phyloP scores from a whole-genome alignment of 371 early-diverging fungal genomes.

The Blastocladiella emersonii region DNA sequence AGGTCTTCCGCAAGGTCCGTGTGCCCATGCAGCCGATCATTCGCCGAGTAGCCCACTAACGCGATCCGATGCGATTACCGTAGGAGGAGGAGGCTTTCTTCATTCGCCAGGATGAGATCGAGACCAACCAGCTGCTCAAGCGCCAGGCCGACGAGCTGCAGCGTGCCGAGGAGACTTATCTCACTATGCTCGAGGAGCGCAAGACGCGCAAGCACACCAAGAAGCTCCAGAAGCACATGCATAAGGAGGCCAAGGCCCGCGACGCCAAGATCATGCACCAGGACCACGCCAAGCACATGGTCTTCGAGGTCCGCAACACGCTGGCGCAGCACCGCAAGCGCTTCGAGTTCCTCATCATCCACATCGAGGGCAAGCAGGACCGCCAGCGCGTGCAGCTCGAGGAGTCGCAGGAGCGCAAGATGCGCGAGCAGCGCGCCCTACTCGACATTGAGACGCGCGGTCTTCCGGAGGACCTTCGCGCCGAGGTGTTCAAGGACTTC shows the following conservation, averaged over 20 bases:
- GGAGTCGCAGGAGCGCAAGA: constrained; percentile 16
- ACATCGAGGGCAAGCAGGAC: constrained; percentile 15
- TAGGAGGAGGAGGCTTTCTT: constrained; percentile 5
- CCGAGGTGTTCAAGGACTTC: constrained; percentile 15
- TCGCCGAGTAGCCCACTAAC: no score
- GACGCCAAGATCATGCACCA: constrained; percentile 6
- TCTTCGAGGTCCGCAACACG: not conserved
- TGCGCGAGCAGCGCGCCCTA: constrained; percentile 10
- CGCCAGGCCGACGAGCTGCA: not conserved
- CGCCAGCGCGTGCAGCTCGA: constrained; percentile 16
- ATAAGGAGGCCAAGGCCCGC: not conserved
- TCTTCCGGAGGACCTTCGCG: constrained; percentile 13
- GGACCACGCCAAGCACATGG: constrained; percentile 8
- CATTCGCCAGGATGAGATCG: constrained; percentile 2
- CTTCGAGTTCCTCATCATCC: constrained; percentile 11
- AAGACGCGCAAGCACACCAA: not conserved
- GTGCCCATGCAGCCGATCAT: not conserved
- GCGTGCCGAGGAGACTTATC: not conserved
- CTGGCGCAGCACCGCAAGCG: constrained; percentile 8
- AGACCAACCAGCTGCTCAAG: not conserved
- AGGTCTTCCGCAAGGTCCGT: constrained; percentile 1
- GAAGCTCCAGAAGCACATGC: not conserved
- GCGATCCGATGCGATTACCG: no score
- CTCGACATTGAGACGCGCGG: constrained; percentile 17
- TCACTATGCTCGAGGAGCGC: not conserved